Base-by-base conservation (phyloP, 164 flowering plant genomes). In the Annona squamosa region DNA sequence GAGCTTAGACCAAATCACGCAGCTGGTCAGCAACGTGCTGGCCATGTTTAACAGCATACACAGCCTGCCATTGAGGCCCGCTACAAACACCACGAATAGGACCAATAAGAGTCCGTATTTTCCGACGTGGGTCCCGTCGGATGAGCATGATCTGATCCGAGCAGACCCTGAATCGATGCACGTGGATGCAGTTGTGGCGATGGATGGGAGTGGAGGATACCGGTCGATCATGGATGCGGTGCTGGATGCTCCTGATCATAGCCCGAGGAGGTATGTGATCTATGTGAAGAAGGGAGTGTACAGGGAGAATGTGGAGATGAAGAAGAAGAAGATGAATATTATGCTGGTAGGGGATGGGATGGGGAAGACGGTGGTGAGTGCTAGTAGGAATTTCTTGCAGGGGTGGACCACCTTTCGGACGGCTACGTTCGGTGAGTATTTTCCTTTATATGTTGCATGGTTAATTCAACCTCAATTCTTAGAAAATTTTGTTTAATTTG, bases 341-440 rank as follows among this genome's bases (percentile, higher is more conserved):
- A 89, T 93, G 92, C 73, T 93, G 43, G 80, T 89, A 0, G 98
- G 98, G 2, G 98, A 91, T 78, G 98, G 97, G 0, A 87, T 90
- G 61, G 95, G 93, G 4, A 70, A 69, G 3, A 93, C 98, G 2
- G 72, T 93, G 5, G 81, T 91, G 4, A 80, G 94, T 1, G 89
- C 90, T 1, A 80, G 84, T 43, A 74, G 97, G 69, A 89, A 87
- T 78, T 91, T 91, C 89, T 64, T 86, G 86, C 94, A 93, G 72
- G 98, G 97, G n/a, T 90, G 89, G 87, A 90, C 97, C 45, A 91
- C 93, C 3, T 93, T 93, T 61, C 73, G 93, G 72, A 90, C 97
- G 10, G 86, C 97, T 4, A 93, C 98, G 4, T 86, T 93, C 74
- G 94, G 98, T 91, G 68, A 85, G 85, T 80, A 26, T 63, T 48